phyloP scores from a whole-genome alignment of 495 filamentous ascomycete species.

The Talaromyces adpressus region DNA sequence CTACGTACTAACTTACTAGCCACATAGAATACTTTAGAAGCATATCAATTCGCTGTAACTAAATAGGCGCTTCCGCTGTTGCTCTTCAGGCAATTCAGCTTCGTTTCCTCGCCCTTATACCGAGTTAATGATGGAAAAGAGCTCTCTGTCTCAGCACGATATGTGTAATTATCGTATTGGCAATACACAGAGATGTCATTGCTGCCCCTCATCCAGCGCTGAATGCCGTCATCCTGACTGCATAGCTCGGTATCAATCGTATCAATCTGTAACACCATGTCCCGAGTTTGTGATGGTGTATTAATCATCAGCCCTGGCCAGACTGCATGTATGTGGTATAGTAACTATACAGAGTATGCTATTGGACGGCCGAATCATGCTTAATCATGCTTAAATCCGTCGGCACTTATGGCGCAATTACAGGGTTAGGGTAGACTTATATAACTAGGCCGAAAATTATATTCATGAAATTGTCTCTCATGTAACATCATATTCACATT shows the following conservation, averaged over 20 bases:
- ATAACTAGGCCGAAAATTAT: background rate
- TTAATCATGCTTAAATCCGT: background rate
- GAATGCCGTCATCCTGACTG: background rate
- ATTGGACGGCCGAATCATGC: background rate
- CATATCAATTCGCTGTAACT: no score
- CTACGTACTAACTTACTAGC: background rate
- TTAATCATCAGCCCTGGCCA: background rate
- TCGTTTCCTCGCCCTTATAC: no score
- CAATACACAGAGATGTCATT: background rate
- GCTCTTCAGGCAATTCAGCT: no score
- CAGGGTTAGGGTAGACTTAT: background rate
- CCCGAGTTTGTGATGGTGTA: background rate
- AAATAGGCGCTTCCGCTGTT: no score
- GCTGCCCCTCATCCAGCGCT: background rate
- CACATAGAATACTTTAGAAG: background rate
- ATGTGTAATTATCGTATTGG: background rate
- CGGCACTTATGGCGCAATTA: background rate
- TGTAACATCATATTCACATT: background rate
- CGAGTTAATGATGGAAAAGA: background rate
- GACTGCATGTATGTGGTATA: background rate
- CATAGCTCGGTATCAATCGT: background rate
- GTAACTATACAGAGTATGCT: no score
- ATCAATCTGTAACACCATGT: background rate
- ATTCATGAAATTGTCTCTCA: background rate
- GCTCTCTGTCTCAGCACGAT: background rate